phyloP scores from a whole-genome alignment of 2,329 filamentous ascomycete species.

The Gliomastix tumulicola region DNA sequence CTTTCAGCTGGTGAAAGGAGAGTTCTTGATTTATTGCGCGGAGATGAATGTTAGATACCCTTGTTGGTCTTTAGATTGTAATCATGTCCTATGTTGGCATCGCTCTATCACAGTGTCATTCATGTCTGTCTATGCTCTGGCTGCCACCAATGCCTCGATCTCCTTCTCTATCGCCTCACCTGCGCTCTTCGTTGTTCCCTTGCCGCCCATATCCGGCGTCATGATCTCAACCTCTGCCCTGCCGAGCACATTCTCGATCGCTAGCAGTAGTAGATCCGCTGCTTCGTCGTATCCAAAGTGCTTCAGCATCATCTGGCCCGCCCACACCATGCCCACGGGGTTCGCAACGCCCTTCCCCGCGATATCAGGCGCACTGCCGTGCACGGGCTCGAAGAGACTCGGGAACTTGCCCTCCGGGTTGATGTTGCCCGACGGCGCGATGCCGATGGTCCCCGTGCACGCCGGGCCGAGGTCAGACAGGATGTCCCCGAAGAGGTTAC shows the following conservation, averaged over 20 bases:
- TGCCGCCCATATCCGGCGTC: conserved; percentile 47
- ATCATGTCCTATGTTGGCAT: no score
- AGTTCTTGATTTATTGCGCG: no score
- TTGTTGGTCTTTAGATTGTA: no score
- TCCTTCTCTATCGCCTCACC: conserved; percentile 21
- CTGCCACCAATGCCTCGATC: conserved; percentile 2
- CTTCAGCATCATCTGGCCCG: conserved; percentile 53
- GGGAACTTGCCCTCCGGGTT: conserved; percentile 48
- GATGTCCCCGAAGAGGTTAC: conserved; percentile 59
- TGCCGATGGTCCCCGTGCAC: conserved; percentile 64
- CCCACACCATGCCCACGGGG: conserved; percentile 67
- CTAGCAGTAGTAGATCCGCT: conserved; percentile 38
- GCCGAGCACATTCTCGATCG: conserved; percentile 41
- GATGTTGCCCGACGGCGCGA: conserved; percentile 63
- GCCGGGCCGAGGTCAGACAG: conserved; percentile 66
- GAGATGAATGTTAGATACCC: no score
- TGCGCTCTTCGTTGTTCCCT: conserved; percentile 24
- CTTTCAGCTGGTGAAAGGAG: conserved; percentile 5
- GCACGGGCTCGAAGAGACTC: conserved; percentile 59
- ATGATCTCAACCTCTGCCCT: conserved; percentile 35
- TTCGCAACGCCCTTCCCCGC: conserved; percentile 68
- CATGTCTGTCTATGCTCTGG: no score
- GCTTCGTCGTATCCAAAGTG: conserved; percentile 23
- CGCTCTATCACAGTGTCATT: no score
- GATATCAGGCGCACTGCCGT: conserved; percentile 68